Base-by-base conservation (phyloP, 768 basidiomycete species). In the Tricholoma bakamatsutake region DNA sequence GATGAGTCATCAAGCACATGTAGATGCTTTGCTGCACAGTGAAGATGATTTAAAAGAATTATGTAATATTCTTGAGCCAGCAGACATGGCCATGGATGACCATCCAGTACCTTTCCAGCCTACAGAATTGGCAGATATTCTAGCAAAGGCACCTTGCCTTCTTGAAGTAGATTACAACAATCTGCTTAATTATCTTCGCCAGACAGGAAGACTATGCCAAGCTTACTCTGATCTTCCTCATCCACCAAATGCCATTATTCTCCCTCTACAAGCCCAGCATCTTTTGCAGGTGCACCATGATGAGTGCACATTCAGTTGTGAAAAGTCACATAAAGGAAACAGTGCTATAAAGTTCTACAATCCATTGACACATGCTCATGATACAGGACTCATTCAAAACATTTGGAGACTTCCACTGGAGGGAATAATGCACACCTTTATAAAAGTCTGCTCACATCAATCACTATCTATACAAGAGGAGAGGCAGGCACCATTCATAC, bases 281-380 rank as follows among this genome's bases (percentile, higher is more conserved):
- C 60, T 57, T 30, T 18, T 35, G 15, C 60, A 62, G 13, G 37
- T 62, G 10, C 52, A 58, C 24, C 33, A 57, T 28, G 56, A 47
- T 50, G 56, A 61, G n/a, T 53, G 45, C 4, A 60, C 53, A 4
- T 68, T 62, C 40, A 64, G 66, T 54, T 61, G 63, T 42, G 45
- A 46, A 7, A 52, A 46, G 2, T 59, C 60, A 46, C 60, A 65
- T 39, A 17, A 54, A 53, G 64, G 60, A 4, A 67, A 63, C 43
- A 65, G 64, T 59, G 60, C 60, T 17, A 63, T 68, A 35, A 61
- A 63, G 35, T 66, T 62, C 42, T 56, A 57, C 34, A 50, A 61
- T 47, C 63, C 64, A 30, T 17, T 46, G 51, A 37, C 34, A 31
- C 27, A 55, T 10, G 17, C 10, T 18, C 37, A 39, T 39, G 11